Conservation (phyloP, 768 basidiomycete genomes). For the Phanerodontia chrysosporium region DNA sequence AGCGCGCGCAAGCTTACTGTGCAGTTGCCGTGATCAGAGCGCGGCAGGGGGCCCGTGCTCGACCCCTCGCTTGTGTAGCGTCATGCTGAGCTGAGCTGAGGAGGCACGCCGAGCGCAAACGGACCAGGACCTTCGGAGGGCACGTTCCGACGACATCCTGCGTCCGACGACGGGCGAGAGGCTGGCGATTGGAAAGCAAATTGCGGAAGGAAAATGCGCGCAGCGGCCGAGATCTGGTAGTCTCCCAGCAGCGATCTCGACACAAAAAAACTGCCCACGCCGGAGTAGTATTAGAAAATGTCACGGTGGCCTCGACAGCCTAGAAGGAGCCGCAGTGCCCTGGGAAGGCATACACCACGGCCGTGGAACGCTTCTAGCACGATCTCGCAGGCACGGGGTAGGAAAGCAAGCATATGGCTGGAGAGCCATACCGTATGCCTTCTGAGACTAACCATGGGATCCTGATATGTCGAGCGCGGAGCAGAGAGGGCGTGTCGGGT, state of each 20-base stretch:
- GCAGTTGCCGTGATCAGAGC: too few species aligned
- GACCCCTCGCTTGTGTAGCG: neutral
- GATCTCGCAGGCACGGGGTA: constrained; percentile 5
- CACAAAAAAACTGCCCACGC: neutral
- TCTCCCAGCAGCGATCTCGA: neutral
- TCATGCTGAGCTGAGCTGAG: neutral
- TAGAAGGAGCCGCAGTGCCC: neutral
- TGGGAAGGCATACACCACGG: constrained; percentile 5
- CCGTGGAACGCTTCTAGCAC: constrained; percentile 5
- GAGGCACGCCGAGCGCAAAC: too few species aligned
- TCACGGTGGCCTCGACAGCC: neutral
- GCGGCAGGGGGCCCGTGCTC: too few species aligned
- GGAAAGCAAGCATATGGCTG: neutral
- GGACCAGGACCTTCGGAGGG: too few species aligned
- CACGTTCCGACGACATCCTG: too few species aligned
- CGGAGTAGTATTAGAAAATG: neutral
- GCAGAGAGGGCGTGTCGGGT: neutral
- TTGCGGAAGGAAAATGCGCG: neutral
- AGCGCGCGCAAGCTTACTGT: neutral
- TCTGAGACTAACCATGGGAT: neutral
- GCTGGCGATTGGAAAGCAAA: neutral
- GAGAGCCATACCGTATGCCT: neutral
- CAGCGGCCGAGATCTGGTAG: neutral
- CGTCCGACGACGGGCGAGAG: too few species aligned
- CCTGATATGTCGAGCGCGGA: neutral